Evolutionary conservation across 345 rosid species (phyloP).

Genomic region (Lumnitzera littorea): DNA sequence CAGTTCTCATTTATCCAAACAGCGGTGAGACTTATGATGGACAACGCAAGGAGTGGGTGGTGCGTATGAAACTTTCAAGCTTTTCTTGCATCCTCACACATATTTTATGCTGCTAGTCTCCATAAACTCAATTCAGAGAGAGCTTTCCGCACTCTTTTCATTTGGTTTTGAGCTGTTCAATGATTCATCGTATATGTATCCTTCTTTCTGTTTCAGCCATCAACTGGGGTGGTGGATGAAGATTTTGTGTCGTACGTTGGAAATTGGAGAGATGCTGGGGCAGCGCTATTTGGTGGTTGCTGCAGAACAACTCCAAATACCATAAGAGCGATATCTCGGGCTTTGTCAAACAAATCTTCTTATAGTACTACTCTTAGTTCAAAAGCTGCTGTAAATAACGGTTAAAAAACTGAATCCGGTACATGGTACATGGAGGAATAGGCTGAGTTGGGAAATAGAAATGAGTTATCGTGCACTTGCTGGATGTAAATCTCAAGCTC

Average conservation of each 20-base stretch:
- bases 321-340: constrained; percentile 46
- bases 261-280: constrained; percentile 72
- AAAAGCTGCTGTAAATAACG: constrained; percentile 2
- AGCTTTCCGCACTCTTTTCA: neutral
- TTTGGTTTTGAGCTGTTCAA: neutral
- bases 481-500: too few species aligned
- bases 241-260: constrained; percentile 67
- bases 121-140: too few species aligned
- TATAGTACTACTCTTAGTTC: constrained; percentile 9
- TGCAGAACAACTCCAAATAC: constrained; percentile 90
- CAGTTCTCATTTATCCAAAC: constrained; percentile 69
- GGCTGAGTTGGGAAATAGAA: too few species aligned
- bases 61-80: constrained; percentile 20
- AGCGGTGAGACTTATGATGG: constrained; percentile 80
- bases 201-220: constrained; percentile 31
- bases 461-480: too few species aligned
- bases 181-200: neutral
- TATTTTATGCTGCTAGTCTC: too few species aligned
- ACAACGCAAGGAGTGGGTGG: constrained; percentile 61
- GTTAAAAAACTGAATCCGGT: neutral
- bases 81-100: neutral
- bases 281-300: constrained; percentile 79
- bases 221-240: constrained; percentile 49
- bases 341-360: constrained; percentile 33
- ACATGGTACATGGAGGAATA: too few species aligned